Evolutionary conservation across 345 rosid species (phyloP).

Genomic region (Citrus unshiu): DNA sequence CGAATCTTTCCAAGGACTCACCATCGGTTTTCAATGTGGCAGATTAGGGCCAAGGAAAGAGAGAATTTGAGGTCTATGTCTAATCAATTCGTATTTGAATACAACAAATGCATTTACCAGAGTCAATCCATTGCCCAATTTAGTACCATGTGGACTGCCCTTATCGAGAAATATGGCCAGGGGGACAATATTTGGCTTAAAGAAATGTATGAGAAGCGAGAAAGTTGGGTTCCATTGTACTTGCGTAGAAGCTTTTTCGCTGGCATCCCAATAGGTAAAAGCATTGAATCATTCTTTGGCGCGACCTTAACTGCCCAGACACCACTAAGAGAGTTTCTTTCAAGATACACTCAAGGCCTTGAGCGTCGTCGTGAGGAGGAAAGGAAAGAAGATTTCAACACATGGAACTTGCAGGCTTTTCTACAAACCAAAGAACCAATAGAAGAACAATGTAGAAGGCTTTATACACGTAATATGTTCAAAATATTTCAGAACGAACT

Average conservation of each 20-base stretch:
- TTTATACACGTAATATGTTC: constrained; percentile 67
- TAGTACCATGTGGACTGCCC: constrained; percentile 58
- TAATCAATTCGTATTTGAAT: constrained; percentile 55
- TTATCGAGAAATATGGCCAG: constrained; percentile 56
- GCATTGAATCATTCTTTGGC: constrained; percentile 59
- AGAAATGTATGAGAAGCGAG: constrained; percentile 63
- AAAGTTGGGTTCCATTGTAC: constrained; percentile 78
- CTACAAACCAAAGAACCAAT: constrained; percentile 74
- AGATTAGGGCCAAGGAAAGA: constrained; percentile 55
- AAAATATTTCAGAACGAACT: constrained; percentile 82
- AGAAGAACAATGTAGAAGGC: constrained; percentile 80
- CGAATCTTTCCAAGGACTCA: constrained; percentile 70
- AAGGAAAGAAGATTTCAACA: constrained; percentile 76
- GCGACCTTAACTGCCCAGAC: constrained; percentile 52
- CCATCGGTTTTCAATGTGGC: constrained; percentile 80
- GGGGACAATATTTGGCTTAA: constrained; percentile 67
- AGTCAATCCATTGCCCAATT: constrained; percentile 65
- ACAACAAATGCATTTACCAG: constrained; percentile 66
- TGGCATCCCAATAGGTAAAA: constrained; percentile 61
- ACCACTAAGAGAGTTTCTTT: constrained; percentile 54
- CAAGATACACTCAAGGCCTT: constrained; percentile 61
- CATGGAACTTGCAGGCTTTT: constrained; percentile 59
- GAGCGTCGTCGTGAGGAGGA: constrained; percentile 74
- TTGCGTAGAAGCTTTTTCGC: constrained; percentile 68
- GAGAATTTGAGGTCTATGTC: constrained; percentile 56